Percentiles rank a stretch among this genome's conserved stretches.
phyloP scores from a whole-genome alignment of 352 stramenopile species.

The Globisporangium yorkense region DNA sequence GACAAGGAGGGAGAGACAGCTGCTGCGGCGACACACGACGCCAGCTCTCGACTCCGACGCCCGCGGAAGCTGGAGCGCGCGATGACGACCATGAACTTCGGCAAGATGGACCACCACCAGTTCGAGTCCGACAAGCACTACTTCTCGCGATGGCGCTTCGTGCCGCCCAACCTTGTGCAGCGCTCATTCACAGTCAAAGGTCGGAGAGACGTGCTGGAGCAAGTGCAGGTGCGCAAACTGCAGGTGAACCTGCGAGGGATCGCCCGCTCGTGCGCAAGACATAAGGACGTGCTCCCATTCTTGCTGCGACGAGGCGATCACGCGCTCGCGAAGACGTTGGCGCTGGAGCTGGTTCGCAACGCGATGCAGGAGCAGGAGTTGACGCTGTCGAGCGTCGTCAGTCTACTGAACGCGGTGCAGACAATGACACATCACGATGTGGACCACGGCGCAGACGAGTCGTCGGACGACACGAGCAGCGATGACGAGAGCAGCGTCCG shows the following conservation, averaged over 20 bases:
- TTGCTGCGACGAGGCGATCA: conserved; percentile 50
- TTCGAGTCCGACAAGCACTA: conserved; percentile 17
- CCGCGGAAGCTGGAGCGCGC: conserved; percentile 18
- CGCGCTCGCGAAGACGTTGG: conserved; percentile 36
- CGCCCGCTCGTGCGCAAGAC: conserved; percentile 44
- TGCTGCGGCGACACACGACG: conserved; percentile 2
- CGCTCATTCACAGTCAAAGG: conserved; percentile 29
- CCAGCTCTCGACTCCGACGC: background rate
- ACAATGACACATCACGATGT: conserved; percentile 32
- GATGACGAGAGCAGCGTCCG: conserved; percentile 20
- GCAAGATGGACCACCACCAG: conserved; percentile 32
- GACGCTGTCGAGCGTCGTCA: conserved; percentile 22
- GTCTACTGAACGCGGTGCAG: conserved; percentile 38
- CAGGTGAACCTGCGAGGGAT: conserved; percentile 63
- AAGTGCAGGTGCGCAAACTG: conserved; percentile 58
- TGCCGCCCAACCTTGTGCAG: conserved; percentile 56
- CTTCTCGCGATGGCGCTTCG: conserved; percentile 56
- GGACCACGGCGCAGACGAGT: conserved; percentile 24
- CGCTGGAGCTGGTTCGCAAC: conserved; percentile 45
- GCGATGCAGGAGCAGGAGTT: conserved; percentile 47
- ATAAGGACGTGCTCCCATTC: conserved; percentile 64
- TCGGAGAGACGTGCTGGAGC: conserved; percentile 12
- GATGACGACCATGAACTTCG: conserved; percentile 22
- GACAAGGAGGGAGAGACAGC: background rate
- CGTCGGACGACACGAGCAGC: conserved; percentile 30